Evolutionary conservation across 768 basidiomycete genomes (phyloP).

Genomic region (Mycena floridula): DNA sequence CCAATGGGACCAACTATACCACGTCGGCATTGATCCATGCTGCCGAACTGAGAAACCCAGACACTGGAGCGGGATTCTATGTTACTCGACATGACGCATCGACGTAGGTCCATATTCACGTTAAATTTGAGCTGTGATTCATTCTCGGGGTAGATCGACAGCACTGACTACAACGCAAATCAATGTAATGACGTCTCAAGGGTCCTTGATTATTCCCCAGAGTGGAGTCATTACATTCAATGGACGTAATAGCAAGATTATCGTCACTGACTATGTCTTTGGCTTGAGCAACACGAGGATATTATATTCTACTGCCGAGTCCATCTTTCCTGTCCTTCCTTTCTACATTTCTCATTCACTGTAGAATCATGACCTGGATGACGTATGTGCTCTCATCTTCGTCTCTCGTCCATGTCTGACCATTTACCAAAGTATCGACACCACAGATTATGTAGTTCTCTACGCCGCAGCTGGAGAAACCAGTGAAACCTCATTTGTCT

Average conservation of each 20-base stretch:
- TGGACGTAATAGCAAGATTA: constrained; percentile 43
- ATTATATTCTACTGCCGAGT: constrained; percentile 44
- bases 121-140: no score
- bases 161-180: constrained; percentile 36
- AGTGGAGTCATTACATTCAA: constrained; percentile 33
- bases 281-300: constrained; percentile 27
- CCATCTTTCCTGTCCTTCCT: constrained; percentile 10
- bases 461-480: constrained; percentile 35
- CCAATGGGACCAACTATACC: constrained; percentile 45
- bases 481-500: constrained; percentile 37
- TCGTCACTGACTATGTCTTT: constrained; percentile 43
- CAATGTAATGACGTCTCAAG: constrained; percentile 36
- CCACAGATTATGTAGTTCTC: constrained; percentile 35
- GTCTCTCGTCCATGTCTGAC: no score
- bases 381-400: constrained; percentile 27
- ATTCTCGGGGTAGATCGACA: constrained; percentile 32
- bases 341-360: neutral
- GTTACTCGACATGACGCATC: constrained; percentile 40
- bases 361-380: constrained; percentile 49
- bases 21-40: constrained; percentile 36
- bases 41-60: constrained; percentile 39
- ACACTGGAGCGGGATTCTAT: constrained; percentile 42
- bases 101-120: constrained; percentile 27
- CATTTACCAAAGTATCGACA: constrained; percentile 32
- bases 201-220: constrained; percentile 30